phyloP scores from a whole-genome alignment of 768 basidiomycete species.

The Termitomyces sp. region DNA sequence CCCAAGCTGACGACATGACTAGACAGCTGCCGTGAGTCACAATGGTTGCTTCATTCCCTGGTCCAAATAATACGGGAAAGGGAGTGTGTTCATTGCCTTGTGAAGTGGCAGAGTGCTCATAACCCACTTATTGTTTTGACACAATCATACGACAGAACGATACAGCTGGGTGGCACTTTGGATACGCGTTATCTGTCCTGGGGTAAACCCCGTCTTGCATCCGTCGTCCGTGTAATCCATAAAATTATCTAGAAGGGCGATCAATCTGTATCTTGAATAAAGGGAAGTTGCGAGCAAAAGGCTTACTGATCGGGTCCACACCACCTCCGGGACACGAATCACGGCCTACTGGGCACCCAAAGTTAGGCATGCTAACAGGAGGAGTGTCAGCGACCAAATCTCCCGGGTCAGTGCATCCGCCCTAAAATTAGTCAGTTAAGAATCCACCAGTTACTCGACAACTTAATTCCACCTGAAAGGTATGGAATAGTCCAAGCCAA shows the following conservation, averaged over 20 bases:
- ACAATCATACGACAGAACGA: not conserved
- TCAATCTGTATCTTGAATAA: not conserved
- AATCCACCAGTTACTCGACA: not conserved
- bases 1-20: no score
- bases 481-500: constrained; percentile 35
- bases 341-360: not conserved
- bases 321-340: not conserved
- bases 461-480: constrained; percentile 34
- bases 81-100: no score
- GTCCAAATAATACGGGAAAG: no score
- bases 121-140: no score
- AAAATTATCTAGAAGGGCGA: not conserved
- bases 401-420: not conserved
- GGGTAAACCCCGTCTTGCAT: constrained; percentile 24
- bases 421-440: not conserved
- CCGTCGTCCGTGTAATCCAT: constrained; percentile 45
- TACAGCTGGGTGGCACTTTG: not conserved
- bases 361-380: not conserved
- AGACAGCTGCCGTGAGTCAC: no score
- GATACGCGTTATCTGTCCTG: not conserved
- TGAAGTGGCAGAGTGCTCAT: no score
- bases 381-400: not conserved
- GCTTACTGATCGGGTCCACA: not conserved
- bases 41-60: no score
- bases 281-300: not conserved